Evolutionary conservation across 495 filamentous ascomycete genomes (phyloP).

Genomic region (Hyaloscypha bicolor): DNA sequence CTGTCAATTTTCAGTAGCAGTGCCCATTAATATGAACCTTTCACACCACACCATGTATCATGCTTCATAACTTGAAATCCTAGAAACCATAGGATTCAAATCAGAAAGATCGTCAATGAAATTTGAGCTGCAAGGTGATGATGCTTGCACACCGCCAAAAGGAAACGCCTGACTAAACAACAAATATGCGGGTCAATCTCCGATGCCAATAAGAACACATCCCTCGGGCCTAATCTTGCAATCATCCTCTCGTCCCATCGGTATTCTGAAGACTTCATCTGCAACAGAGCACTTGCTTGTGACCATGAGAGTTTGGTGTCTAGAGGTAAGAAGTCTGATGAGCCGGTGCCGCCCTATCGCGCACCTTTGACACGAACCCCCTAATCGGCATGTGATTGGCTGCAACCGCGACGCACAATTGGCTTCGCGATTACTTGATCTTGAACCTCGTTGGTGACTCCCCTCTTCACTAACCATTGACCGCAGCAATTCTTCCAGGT

Average conservation of each 20-base stretch:
- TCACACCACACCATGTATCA: too few relatives aligned
- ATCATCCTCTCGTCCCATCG: neutral
- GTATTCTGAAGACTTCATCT: neutral
- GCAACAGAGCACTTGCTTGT: neutral
- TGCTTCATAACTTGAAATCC: neutral
- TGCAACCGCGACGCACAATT: neutral
- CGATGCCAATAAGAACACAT: neutral
- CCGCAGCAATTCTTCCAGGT: neutral
- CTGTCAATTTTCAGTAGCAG: neutral
- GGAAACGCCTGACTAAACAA: neutral
- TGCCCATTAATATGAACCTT: too few relatives aligned
- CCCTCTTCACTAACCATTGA: neutral
- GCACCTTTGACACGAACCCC: neutral
- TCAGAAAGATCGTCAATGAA: neutral
- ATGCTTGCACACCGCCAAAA: conserved; percentile 5
- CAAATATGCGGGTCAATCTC: conserved; percentile 1
- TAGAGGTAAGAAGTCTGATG: neutral
- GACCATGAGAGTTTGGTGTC: neutral
- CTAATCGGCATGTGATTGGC: neutral
- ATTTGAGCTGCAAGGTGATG: neutral
- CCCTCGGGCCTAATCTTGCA: neutral
- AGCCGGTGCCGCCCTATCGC: neutral
- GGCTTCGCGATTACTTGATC: neutral
- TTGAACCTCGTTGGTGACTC: neutral
- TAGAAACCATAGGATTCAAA: neutral